Evolutionary conservation across 306 rosid species (phyloP).

Genomic region (Sesbania bispinosa): DNA sequence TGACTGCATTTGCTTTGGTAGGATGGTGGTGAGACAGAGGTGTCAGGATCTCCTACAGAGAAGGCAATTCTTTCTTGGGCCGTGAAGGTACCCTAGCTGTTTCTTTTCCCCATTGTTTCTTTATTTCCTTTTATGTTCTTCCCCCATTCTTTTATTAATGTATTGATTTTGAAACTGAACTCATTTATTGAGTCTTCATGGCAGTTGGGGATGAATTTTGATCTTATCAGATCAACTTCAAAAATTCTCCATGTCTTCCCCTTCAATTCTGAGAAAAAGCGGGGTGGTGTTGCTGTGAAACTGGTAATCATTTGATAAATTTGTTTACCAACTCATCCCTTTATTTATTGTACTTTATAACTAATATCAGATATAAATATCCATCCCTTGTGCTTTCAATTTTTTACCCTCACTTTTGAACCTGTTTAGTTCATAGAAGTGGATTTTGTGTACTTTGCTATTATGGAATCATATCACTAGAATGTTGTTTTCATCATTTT

Average conservation of each 20-base stretch:
- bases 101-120: neutral
- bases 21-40: conserved; percentile 67
- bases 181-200: conserved; percentile 17
- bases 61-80: conserved; percentile 97
- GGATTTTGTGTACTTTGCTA: neutral
- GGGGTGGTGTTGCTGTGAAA: conserved; percentile 90
- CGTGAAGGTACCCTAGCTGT: conserved; percentile 48
- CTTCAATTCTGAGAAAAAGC: conserved; percentile 95
- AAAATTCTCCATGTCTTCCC: conserved; percentile 80
- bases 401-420: conserved; percentile 5
- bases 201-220: conserved; percentile 94
- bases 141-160: conserved; percentile 7
- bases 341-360: conserved; percentile 5
- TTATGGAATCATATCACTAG: conserved; percentile 2
- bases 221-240: conserved; percentile 57
- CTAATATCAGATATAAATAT: neutral
- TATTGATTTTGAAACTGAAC: conserved; percentile 23
- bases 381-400: neutral
- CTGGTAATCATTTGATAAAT: conserved; percentile 43
- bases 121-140: neutral
- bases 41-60: conserved; percentile 95
- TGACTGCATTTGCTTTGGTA: conserved; percentile 36
- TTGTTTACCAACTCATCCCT: conserved; percentile 16
- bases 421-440: neutral
- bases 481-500: neutral